Conservation (phyloP, 805 yeast genomes). For the Candida krabiensis region DNA sequence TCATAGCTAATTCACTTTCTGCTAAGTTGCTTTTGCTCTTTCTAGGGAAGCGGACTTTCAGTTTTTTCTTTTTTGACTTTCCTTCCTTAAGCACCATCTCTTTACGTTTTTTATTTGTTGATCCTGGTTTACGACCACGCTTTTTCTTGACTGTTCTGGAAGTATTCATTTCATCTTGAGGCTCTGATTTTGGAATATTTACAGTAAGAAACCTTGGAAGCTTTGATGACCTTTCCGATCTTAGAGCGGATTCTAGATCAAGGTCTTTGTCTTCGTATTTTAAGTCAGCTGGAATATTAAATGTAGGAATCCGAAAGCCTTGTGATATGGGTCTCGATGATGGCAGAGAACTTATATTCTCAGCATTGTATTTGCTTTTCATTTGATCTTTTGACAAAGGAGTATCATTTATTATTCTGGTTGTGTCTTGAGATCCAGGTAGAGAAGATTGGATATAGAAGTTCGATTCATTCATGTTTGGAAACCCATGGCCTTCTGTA, state of each 20-base stretch:
- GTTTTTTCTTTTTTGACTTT: conserved; percentile 14
- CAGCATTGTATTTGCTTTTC: conserved; percentile 12
- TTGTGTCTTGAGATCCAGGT: conserved; percentile 19
- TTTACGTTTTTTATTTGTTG: conserved; percentile 20
- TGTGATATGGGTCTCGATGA: conserved; percentile 16
- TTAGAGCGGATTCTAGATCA: conserved; percentile 8
- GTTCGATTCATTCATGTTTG: conserved; percentile 15
- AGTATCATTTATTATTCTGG: conserved; percentile 12
- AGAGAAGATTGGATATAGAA: conserved; percentile 18
- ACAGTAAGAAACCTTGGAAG: conserved; percentile 13
- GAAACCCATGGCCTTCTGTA: conserved; percentile 14
- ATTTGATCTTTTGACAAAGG: conserved; percentile 12
- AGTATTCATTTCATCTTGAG: conserved; percentile 1
- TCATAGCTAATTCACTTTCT: conserved; percentile 9
- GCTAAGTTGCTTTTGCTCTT: conserved; percentile 9
- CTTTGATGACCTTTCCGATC: conserved; percentile 7
- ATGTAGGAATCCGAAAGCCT: conserved; percentile 17
- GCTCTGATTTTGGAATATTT: conserved; percentile 5
- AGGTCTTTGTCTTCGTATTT: conserved; percentile 11
- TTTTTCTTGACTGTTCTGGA: conserved; percentile 14
- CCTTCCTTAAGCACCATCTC: conserved; percentile 11
- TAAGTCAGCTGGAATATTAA: conserved; percentile 17
- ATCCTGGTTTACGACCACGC: conserved; percentile 22
- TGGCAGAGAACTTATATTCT: conserved; percentile 17
- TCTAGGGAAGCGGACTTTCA: conserved; percentile 17